Evolutionary conservation across 306 rosid genomes (phyloP).

Genomic region (Vicia faba): DNA sequence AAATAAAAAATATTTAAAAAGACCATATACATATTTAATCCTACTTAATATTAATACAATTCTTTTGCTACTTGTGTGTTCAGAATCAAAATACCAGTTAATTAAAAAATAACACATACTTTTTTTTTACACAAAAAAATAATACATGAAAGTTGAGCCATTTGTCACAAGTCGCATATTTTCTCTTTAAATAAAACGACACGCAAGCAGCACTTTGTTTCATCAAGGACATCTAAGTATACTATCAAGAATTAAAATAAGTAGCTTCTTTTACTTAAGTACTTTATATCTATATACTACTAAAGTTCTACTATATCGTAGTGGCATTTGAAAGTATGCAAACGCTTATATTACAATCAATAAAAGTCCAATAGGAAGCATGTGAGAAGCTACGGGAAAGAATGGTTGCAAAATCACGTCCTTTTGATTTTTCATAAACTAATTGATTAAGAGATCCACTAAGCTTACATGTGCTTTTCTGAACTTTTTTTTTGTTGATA

Average conservation of each 20-base stretch:
- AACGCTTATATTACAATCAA: background rate
- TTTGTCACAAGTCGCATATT: too few relatives aligned
- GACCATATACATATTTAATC: too few relatives aligned
- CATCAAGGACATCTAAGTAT: too few relatives aligned
- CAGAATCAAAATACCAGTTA: too few relatives aligned
- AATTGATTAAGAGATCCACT: background rate
- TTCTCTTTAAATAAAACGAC: too few relatives aligned
- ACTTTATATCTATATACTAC: background rate
- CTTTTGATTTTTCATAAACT: background rate
- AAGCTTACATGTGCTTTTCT: background rate
- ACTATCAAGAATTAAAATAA: background rate
- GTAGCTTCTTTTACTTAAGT: background rate
- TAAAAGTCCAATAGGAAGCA: conserved; percentile 23
- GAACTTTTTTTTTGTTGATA: background rate
- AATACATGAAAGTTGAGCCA: too few relatives aligned
- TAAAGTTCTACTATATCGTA: background rate
- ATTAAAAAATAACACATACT: too few relatives aligned
- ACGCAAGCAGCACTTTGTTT: too few relatives aligned
- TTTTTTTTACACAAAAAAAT: too few relatives aligned
- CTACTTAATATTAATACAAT: too few relatives aligned
- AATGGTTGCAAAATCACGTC: background rate
- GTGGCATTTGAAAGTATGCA: conserved; percentile 14
- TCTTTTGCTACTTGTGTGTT: too few relatives aligned
- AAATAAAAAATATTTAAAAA: too few relatives aligned
- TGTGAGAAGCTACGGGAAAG: conserved; percentile 10